Base-by-base conservation (phyloP, 139 green algal species). In the Micromonas commoda region DNA sequence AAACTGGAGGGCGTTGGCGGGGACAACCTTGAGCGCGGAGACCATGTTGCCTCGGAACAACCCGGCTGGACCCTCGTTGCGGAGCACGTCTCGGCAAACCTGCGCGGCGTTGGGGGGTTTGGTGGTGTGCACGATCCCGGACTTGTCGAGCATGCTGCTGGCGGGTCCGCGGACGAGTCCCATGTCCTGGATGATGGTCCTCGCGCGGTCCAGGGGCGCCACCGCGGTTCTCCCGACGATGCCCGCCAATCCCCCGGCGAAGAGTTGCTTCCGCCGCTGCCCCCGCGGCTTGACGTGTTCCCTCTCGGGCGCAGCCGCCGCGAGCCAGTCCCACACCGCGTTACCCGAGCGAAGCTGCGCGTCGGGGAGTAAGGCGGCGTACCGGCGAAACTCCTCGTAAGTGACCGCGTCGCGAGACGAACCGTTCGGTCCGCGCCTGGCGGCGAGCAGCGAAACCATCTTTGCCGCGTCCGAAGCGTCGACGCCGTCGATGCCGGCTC, bases 1-100 rank as follows among this genome's bases (percentile, higher is more conserved):
- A 69, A 79, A 79, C 73, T 79, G 73, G 26, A 79, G 31, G 26
- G 57, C 73, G 73, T 28, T 79, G 54, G 24, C 24, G 26, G 73
- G 73, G 28, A 79, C 26, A 29, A 79, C 60, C 73, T 79, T 79
- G 26, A 79, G 24, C 33, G 37, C 28, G 20, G 24, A 19, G 4
- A 69, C 54, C 20, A 20, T 34, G 73, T 45, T 74, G 5, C 73
- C 73, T 52, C 73, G 29, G 54, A 67, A 79, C 33, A 79, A 54
- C 57, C 73, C 73, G 24, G 63, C 54, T 24, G 33, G 24, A 28
- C 73, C 73, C 54, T 79, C 73, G 33, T 33, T 51, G 24, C 23
- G 21, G 29, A 69, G 19, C 16, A 79, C 33, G 24, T 54, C 13
- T 54, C 4, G 13, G 29, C 74, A 31, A 19, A 54, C 73, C n/a